Base-by-base conservation (phyloP, 305 asterid species). In the Fraxinus baroniana region DNA sequence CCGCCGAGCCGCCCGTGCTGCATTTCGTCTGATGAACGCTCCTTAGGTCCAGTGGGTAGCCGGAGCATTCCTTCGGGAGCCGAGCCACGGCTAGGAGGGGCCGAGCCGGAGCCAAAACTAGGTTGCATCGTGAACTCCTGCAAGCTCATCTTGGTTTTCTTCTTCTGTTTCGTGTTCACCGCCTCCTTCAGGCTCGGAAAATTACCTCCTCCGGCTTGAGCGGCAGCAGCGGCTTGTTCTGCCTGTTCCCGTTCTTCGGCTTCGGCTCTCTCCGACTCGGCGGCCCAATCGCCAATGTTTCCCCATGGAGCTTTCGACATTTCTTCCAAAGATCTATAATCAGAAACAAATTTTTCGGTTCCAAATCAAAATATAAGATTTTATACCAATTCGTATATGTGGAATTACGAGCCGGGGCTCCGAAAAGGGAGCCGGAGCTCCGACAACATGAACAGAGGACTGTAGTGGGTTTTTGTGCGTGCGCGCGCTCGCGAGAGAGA, bases 261-360 rank as follows among this genome's bases (percentile, higher is more conserved):
- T 81, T 92, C 97, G 18, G 86, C 98, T 32, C 91, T 93, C 85
- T 94, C 98, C 80, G 96, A 86, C 68, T 94, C 97, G 81, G 95
- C 98, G 13, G 98, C 98, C 98, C 98, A 94, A 8, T 87, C 89
- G 83, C 97, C 97, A 87, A 94, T 85, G 71, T 87, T 90, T 22
- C 92, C 92, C 98, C 97, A 94, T 62, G 98, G 90, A 81, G 97
- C 90, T 88, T 92, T 92, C 88, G 97, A 91, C 97, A 93, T 92
- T 89, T 83, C 81, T 83, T 86, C 84, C 60, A 79, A 68, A 78
- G 82, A 84, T 80, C 85, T 84, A 74, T 77, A 83, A 80, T 76
- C 78, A 57, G n/a, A 72, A 70, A 57, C 26, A 7, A 41, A 49
- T 15, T 13, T 57, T 52, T 64, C 35, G 4, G 26, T 64, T 12